Evolutionary conservation across 1,139 yeast genomes (phyloP).

Genomic region (Candida sanyaensis): DNA sequence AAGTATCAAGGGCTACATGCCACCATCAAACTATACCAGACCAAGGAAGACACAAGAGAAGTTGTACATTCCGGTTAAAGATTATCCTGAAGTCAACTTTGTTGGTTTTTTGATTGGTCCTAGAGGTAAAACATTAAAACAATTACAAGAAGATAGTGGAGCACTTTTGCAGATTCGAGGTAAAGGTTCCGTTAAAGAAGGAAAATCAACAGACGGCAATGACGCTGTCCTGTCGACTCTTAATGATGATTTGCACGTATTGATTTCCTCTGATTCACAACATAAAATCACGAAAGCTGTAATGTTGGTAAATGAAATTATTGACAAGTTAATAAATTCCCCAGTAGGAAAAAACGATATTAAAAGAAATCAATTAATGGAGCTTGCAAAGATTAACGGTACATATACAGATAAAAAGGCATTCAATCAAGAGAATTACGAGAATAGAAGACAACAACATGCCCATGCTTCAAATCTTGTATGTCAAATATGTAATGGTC

Average conservation of each 20-base stretch:
- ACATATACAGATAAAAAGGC: slow-evolving; percentile 82
- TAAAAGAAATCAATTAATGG: slow-evolving; percentile 88
- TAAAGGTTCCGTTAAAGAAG: slow-evolving; percentile 93
- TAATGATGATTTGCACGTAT: slow-evolving; percentile 82
- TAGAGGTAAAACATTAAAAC: slow-evolving; percentile 86
- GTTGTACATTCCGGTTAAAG: slow-evolving; percentile 80
- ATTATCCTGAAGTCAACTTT: slow-evolving; percentile 90
- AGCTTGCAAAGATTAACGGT: slow-evolving; percentile 91
- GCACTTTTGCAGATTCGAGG: slow-evolving; percentile 89
- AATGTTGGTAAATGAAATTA: slow-evolving; percentile 70
- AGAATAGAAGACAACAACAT: slow-evolving; percentile 37
- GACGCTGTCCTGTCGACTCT: slow-evolving; percentile 19
- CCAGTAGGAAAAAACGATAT: slow-evolving; percentile 94
- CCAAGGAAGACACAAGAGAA: slow-evolving; percentile 74
- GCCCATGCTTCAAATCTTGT: slow-evolving; percentile 59
- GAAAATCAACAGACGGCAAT: slow-evolving; percentile 49
- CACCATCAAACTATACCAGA: slow-evolving; percentile 82
- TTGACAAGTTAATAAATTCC: slow-evolving; percentile 79
- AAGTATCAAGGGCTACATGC: slow-evolving; percentile 72
- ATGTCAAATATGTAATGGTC: slow-evolving; percentile 76
- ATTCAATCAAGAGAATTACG: slow-evolving; percentile 62
- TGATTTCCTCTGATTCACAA: slow-evolving; percentile 81
- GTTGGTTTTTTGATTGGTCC: slow-evolving; percentile 93
- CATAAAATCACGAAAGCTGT: slow-evolving; percentile 78
- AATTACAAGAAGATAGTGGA: slow-evolving; percentile 80